Evolutionary conservation across 228 moss, liverwort and hornwort species (phyloP), one percentile per base, ranked within the genome.

Genomic region (Sphagnum magellanicum): DNA sequence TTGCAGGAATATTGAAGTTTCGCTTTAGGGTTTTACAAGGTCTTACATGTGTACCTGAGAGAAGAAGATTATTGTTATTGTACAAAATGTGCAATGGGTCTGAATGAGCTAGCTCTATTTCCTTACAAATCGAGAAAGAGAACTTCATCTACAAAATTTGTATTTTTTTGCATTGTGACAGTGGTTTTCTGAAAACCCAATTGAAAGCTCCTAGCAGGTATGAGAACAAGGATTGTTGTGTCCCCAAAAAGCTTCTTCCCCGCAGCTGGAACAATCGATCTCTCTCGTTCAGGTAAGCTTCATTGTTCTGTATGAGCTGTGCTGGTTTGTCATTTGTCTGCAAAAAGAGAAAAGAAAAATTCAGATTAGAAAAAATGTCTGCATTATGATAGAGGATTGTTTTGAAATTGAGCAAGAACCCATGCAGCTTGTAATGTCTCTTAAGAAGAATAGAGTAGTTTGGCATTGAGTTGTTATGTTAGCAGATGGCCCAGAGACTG

Each of bases 221-320:
- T 55, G 9, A 68, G 69, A 72, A 82, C 71, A 77, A 73, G 62
- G 52, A 69, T 66, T 74, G 71, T 32, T 0, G 3, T 32, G 0
- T 32, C 32, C 32, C 32, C 32, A 32, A 32, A 32, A 32, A 32
- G 32, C 32, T 32, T 32, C 32, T 32, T 32, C 32, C 32, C 64
- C 80, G 77, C 62, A 92, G 89, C 80, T 93, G 98, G 98, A 64
- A 85, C 63, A 78, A 84, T 71, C 83, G 92, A 61, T 93, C 94
- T 48, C 85, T 98, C 59, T 98, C 98, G 48, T 85, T 80, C 79
- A 93, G 90, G 98, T 93, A 72, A 70, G 75, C 47, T n/a, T 48
- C 64, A 48, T 64, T 6, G 48, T 64, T 48, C 16, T n/a, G 32
- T 32, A 32, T 32, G 32, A 32, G 32, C 32, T 53, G 0, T 68